Base-by-base conservation (phyloP, 345 rosid species). In the Luvunga scandens region DNA sequence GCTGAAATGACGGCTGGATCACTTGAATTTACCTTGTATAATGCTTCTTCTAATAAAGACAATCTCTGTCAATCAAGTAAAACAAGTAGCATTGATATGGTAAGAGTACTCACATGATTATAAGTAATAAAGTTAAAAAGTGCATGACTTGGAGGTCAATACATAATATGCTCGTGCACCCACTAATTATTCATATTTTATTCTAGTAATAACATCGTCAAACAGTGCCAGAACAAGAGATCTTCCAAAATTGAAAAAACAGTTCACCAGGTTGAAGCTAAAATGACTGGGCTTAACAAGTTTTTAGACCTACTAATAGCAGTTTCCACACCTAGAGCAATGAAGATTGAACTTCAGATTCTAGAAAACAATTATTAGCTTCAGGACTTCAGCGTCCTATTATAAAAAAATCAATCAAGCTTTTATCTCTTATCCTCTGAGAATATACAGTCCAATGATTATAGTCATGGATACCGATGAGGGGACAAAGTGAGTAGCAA, bases 401-500 rank as follows among this genome's bases (percentile, higher is more conserved):
- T 64, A 50, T 76, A 12, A 50, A 66, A 7, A 16, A 76, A 53
- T 55, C 33, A 65, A 66, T 76, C 18, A 24, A 53, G n/a, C n/a
- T 48, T 75, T 24, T 50, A 16, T 30, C n/a, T 48, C 33, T 39
- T 75, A 69, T 75, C 34, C 67, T 60, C 25, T n/a, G 42, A 38
- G 10, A 45, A 39, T 56, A 65, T 62, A 53, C 65, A 70, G 31
- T 81, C 13, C 22, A 30, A 53, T 48, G 57, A 70, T 38, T 34
- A 56, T 36, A 18, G 72, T 61, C 48, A 50, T 34, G 25, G 72
- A 64, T 91, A 94, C 96, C 75, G 67, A 70, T 64, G 93, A 88
- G 60, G 92, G 91, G 68, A 94, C 89, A 76, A 87, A 91, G 79
- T 94, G 98, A 72, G 98, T 94, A 36, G 94, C 97, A 80, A 94